Evolutionary conservation across 345 rosid species (phyloP).

Genomic region (Raphanus sativus): DNA sequence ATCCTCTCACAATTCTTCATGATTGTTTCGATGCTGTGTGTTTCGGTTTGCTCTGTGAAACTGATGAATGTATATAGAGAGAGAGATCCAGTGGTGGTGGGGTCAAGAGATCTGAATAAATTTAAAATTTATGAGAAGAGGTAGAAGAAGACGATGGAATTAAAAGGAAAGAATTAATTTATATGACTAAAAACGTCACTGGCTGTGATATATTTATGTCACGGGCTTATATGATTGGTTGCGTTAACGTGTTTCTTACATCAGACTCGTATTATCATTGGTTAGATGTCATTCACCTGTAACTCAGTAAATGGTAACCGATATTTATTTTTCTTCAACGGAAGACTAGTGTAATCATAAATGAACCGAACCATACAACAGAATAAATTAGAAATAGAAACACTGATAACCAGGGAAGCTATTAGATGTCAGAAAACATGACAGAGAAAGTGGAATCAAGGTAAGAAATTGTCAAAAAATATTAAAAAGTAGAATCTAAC

Average conservation of each 20-base stretch:
- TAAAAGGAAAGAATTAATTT: constrained; percentile 19
- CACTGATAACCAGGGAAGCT: background rate
- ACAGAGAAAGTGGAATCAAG: background rate
- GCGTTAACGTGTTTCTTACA: constrained; percentile 28
- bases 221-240: constrained; percentile 21
- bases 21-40: constrained; percentile 5
- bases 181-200: constrained; percentile 20
- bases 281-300: constrained; percentile 10
- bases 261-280: constrained; percentile 2
- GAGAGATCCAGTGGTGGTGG: constrained; percentile 36
- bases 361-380: background rate
- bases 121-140: background rate
- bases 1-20: constrained; percentile 82
- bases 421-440: too few species aligned
- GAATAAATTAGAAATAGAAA: background rate
- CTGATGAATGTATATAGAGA: constrained; percentile 6
- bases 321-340: background rate
- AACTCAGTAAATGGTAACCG: constrained; percentile 17
- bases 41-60: constrained; percentile 16
- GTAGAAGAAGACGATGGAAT: constrained; percentile 3
- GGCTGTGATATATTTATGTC: constrained; percentile 25
- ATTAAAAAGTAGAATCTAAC: background rate
- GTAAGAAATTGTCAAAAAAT: background rate
- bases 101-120: constrained; percentile 20
- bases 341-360: background rate